Conservation (phyloP, 176 grass and related monocot genomes). For the Triticum timopheevii region DNA sequence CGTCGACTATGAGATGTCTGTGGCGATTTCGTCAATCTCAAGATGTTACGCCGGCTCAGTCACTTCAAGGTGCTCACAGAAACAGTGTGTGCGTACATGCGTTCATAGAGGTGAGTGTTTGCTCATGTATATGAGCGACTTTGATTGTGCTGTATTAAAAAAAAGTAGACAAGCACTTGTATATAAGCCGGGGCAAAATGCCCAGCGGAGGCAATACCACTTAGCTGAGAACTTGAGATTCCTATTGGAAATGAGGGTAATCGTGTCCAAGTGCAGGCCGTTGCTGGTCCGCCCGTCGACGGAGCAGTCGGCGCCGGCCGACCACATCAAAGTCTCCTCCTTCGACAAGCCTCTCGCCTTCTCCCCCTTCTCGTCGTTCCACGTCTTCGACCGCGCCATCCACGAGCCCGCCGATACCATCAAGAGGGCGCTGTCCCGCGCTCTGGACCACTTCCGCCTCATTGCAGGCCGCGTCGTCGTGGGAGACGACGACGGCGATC, state of each 20-base stretch:
- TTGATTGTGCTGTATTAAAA: too few species aligned
- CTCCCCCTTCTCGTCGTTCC: neutral
- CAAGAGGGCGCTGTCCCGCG: neutral
- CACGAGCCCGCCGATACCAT: neutral
- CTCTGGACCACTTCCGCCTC: neutral
- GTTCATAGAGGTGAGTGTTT: too few species aligned
- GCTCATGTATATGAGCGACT: too few species aligned
- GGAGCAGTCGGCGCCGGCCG: neutral
- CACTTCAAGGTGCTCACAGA: too few species aligned
- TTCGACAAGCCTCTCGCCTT: neutral
- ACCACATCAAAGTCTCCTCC: neutral
- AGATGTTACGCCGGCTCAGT: too few species aligned
- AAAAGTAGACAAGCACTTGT: too few species aligned
- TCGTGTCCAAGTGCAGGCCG: neutral
- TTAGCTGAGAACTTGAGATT: neutral
- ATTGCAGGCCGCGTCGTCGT: neutral
- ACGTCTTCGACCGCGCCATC: neutral
- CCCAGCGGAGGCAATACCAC: neutral
- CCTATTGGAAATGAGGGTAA: neutral
- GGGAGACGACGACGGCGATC: neutral
- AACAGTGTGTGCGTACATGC: too few species aligned
- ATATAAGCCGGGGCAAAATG: neutral
- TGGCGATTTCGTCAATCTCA: too few species aligned
- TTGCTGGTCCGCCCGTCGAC: neutral
- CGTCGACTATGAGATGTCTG: too few species aligned